Evolutionary conservation across 805 yeast species (phyloP).

Genomic region (Schwanniomyces polymorphus): DNA sequence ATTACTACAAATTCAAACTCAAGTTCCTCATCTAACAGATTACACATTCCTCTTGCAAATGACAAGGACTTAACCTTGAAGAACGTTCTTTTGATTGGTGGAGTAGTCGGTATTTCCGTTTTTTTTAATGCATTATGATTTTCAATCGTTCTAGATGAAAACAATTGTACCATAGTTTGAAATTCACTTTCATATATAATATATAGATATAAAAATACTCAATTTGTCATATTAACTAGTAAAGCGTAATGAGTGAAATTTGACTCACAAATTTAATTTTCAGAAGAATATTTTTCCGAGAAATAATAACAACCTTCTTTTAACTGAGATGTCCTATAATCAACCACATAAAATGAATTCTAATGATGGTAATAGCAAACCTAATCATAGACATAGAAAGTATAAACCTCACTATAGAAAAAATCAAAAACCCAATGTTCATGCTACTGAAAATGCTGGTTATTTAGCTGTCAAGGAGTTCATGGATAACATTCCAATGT

Average conservation of each 20-base stretch:
- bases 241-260: no score
- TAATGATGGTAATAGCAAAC: not conserved
- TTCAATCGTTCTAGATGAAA: not conserved
- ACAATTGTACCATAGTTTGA: not conserved
- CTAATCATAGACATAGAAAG: not conserved
- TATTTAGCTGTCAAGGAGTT: not conserved
- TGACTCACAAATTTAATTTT: no score
- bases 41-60: not conserved
- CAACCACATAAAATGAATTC: not conserved
- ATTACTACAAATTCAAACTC: conserved; percentile 11
- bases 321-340: not conserved
- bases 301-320: not conserved
- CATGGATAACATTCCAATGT: not conserved
- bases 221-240: no score
- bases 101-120: conserved; percentile 14
- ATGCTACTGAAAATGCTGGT: not conserved
- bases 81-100: conserved; percentile 11
- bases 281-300: not conserved
- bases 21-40: conserved; percentile 16
- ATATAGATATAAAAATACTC: not conserved
- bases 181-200: not conserved
- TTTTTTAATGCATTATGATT: conserved; percentile 12
- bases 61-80: conserved; percentile 13
- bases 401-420: not conserved
- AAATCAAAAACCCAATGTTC: not conserved